These are phyloP conservation scores for Orbilia oligospora DNA, from an alignment of 2,329 filamentous ascomycete genomes.

Conservation along the genomic window DNA sequence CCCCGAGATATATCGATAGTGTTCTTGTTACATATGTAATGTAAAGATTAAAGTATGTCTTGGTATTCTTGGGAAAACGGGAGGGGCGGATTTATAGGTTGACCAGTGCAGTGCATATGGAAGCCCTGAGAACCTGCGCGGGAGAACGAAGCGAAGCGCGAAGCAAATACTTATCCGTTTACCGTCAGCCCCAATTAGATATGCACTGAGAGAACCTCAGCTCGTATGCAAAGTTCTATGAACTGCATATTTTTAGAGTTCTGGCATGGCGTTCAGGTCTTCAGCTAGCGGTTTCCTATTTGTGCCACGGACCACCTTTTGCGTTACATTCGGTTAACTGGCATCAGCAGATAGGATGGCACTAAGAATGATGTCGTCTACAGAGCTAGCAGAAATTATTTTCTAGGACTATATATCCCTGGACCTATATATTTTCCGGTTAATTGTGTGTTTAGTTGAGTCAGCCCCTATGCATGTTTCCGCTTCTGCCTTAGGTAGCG, in stretches of 20 bases:
- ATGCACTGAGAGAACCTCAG: not conserved
- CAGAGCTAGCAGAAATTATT: no score
- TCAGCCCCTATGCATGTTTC: no score
- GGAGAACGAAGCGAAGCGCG: no score
- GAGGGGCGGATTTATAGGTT: not conserved
- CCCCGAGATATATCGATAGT: no score
- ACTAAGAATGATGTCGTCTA: not conserved
- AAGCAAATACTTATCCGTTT: not conserved
- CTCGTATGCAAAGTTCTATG: not conserved
- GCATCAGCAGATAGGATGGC: not conserved
- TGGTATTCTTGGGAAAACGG: not conserved
- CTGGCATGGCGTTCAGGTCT: not conserved
- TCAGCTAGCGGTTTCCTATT: conserved; percentile 5
- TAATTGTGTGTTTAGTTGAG: no score
- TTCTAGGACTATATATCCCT: no score
- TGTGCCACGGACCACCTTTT: not conserved
- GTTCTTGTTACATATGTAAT: no score
- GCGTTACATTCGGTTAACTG: conserved; percentile 1
- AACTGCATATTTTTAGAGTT: not conserved
- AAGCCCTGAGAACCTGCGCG: no score
- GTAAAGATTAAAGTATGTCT: no score
- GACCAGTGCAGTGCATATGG: not conserved
- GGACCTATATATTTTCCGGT: no score
- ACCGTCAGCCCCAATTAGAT: not conserved
- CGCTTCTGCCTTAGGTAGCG: no score